Conservation (phyloP, 371 early-diverging fungal species). For the Mortierella sp. region DNA sequence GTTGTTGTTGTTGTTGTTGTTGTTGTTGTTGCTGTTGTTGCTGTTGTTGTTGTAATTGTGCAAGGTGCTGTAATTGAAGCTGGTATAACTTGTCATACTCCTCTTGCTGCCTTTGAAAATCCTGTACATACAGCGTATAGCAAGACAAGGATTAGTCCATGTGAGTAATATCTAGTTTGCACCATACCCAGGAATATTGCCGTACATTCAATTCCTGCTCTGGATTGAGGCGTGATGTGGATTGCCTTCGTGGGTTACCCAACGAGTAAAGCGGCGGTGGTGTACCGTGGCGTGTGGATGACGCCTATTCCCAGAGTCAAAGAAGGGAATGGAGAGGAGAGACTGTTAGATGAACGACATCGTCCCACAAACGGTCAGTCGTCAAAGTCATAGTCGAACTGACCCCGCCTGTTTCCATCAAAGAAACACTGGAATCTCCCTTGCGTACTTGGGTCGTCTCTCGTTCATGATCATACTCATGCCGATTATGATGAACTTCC, state of each 20-base stretch:
- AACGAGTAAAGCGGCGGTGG: background rate
- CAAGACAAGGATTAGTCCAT: background rate
- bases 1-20: too few relatives aligned
- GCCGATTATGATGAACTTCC: slow-evolving; percentile 49
- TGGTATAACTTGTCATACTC: slow-evolving; percentile 43
- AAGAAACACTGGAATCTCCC: slow-evolving; percentile 8
- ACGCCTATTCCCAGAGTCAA: slow-evolving; percentile 9
- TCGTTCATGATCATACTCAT: slow-evolving; percentile 53
- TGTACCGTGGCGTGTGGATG: slow-evolving; percentile 7
- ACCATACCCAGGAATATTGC: background rate
- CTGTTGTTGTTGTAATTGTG: slow-evolving; percentile 16
- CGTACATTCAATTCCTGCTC: slow-evolving; percentile 44
- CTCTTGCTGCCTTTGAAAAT: slow-evolving; percentile 46
- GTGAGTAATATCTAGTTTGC: background rate
- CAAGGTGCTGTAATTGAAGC: slow-evolving; percentile 31
- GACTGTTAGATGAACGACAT: background rate
- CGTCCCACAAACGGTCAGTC: background rate
- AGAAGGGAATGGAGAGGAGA: background rate
- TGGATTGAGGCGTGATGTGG: slow-evolving; percentile 45
- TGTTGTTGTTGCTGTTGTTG: slow-evolving; percentile 24
- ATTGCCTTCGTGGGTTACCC: slow-evolving; percentile 16
- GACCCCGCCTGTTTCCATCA: slow-evolving; percentile 49
- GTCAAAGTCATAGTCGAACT: slow-evolving; percentile 14
- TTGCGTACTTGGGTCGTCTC: slow-evolving; percentile 53
- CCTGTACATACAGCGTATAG: slow-evolving; percentile 1